Percentiles rank a stretch among this genome's conserved stretches.
Evolutionary conservation across 768 basidiomycete species (phyloP).

Genomic region (Boletus sp.): DNA sequence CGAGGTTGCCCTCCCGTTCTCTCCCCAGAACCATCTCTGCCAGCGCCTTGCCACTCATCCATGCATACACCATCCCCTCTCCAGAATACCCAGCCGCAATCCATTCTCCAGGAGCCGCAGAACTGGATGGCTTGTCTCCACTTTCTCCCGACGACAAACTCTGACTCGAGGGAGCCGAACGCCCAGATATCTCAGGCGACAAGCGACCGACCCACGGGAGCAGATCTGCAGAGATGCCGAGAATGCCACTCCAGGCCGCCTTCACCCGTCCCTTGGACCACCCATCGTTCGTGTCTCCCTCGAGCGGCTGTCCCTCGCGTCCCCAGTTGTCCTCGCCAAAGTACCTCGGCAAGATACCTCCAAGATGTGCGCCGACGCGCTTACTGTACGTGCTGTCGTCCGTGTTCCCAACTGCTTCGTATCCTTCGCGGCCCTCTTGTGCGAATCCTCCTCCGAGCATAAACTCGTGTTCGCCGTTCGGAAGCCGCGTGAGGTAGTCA

Average conservation of each 20-base stretch:
- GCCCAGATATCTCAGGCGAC: conserved; percentile 44
- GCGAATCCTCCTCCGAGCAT: conserved; percentile 62
- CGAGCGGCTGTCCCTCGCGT: conserved; percentile 23
- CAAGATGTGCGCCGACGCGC: conserved; percentile 35
- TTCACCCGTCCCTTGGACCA: conserved; percentile 49
- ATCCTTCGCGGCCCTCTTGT: conserved; percentile 28
- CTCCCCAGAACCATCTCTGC: conserved; percentile 54
- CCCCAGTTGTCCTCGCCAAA: conserved; percentile 50
- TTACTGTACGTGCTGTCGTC: conserved; percentile 37
- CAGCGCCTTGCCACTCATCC: conserved; percentile 60
- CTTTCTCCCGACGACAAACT: background rate
- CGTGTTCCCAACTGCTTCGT: conserved; percentile 36
- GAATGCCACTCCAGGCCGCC: conserved; percentile 59
- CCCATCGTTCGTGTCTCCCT: conserved; percentile 3
- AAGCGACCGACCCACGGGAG: conserved; percentile 73
- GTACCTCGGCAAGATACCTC: conserved; percentile 47
- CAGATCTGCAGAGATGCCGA: conserved; percentile 59
- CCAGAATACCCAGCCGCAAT: conserved; percentile 68
- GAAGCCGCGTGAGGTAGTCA: conserved; percentile 70
- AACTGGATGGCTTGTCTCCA: background rate
- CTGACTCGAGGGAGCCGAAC: conserved; percentile 24
- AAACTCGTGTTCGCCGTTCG: conserved; percentile 43
- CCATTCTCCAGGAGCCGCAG: conserved; percentile 59
- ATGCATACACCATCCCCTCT: conserved; percentile 73
- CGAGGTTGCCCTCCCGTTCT: conserved; percentile 27